Conservation (phyloP, 768 basidiomycete species). For the Hericium alpestre region DNA sequence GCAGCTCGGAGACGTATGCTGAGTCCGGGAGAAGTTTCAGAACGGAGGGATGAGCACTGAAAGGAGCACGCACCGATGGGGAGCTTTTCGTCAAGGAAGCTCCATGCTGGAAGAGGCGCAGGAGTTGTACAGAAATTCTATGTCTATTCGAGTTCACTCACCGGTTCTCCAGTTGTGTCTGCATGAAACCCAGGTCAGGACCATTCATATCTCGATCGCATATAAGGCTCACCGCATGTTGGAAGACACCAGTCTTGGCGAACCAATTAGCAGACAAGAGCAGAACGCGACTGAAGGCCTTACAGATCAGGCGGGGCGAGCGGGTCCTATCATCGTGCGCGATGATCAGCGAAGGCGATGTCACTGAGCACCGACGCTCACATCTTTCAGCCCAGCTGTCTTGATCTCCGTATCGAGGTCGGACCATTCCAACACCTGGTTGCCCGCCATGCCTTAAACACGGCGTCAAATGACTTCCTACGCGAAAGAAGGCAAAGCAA, state of each 20-base stretch:
- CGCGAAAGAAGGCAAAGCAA: not conserved
- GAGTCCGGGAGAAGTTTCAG: constrained; percentile 20
- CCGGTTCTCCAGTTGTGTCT: not conserved
- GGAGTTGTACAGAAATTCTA: not conserved
- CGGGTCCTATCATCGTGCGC: constrained; percentile 18
- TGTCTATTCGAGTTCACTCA: not conserved
- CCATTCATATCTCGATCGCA: not conserved
- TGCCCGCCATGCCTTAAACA: constrained; percentile 24
- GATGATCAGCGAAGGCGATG: not conserved
- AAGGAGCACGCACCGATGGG: constrained; percentile 15
- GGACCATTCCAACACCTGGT: constrained; percentile 23
- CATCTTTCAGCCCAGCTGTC: constrained; percentile 23
- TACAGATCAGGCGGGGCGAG: constrained; percentile 29
- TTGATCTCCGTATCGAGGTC: constrained; percentile 22
- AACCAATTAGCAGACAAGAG: not conserved
- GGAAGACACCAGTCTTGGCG: constrained; percentile 22
- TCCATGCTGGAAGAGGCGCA: not conserved
- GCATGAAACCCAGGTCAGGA: not conserved
- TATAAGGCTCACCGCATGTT: constrained; percentile 26
- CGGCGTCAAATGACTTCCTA: not conserved
- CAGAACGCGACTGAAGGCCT: constrained; percentile 6
- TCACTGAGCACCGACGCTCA: constrained; percentile 5
- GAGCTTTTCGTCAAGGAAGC: constrained; percentile 18
- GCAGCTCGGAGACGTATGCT: constrained; percentile 20
- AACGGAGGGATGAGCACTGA: not conserved